These are phyloP conservation scores for Mycena haematopus DNA, from an alignment of 768 basidiomycete genomes.

Conservation along the genomic window DNA sequence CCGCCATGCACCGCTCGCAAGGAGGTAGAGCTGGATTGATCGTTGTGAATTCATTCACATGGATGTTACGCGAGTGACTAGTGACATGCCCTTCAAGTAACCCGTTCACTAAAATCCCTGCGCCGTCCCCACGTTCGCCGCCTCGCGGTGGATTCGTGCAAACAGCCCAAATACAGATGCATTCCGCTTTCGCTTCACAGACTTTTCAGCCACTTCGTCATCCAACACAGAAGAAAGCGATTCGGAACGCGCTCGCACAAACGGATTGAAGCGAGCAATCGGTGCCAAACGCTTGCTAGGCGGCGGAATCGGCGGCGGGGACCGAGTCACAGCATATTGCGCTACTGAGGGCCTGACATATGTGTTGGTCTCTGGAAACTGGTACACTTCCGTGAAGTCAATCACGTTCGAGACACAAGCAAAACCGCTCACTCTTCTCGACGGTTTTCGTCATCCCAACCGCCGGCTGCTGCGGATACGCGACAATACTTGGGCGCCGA, in stretches of 20 bases:
- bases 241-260: constrained; percentile 35
- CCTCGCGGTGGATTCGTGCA: constrained; percentile 21
- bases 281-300: constrained; percentile 33
- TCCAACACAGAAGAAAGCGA: constrained; percentile 36
- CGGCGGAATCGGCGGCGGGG: background rate
- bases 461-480: background rate
- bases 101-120: background rate
- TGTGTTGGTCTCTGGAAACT: constrained; percentile 13
- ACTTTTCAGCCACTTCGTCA: background rate
- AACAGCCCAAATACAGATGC: constrained; percentile 22
- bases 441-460: background rate
- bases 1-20: background rate
- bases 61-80: background rate
- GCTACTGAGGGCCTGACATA: background rate
- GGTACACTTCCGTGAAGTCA: constrained; percentile 12
- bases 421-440: constrained; percentile 9
- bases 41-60: background rate
- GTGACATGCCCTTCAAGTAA: background rate
- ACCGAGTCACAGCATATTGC: background rate
- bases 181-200: constrained; percentile 16
- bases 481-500: background rate
- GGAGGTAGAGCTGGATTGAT: background rate
- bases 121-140: constrained; percentile 13
- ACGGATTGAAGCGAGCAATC: constrained; percentile 37
- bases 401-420: background rate